Conservation (phyloP, 805 yeast species). For the Yamadazyma sp. region DNA sequence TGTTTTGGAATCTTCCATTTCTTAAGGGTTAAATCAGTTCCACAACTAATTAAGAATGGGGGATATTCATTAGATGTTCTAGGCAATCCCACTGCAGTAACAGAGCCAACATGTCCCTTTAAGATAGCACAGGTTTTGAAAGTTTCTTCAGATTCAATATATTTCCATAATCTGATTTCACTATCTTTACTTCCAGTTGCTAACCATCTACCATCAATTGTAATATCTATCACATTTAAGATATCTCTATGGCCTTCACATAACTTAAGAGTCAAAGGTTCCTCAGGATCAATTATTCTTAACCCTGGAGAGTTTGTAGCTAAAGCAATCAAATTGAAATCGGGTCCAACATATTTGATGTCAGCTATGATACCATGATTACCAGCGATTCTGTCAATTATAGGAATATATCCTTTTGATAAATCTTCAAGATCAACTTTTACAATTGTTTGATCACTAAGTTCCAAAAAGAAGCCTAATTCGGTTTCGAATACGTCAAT, state of each 20-base stretch:
- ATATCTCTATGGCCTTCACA: slow-evolving; percentile 84
- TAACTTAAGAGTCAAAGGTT: slow-evolving; percentile 58
- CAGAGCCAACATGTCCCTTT: slow-evolving; percentile 83
- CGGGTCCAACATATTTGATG: slow-evolving; percentile 71
- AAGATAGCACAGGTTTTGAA: slow-evolving; percentile 57
- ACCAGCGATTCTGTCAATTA: slow-evolving; percentile 68
- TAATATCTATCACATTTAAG: slow-evolving; percentile 73
- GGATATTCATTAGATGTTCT: slow-evolving; percentile 51
- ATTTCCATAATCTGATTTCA: slow-evolving; percentile 81
- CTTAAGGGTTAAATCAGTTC: slow-evolving; percentile 80
- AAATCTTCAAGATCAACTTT: slow-evolving; percentile 36
- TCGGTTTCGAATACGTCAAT: slow-evolving; percentile 49
- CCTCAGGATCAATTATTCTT: slow-evolving; percentile 64
- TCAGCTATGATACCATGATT: slow-evolving; percentile 96
- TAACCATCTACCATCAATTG: slow-evolving; percentile 82
- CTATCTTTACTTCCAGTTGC: slow-evolving; percentile 91
- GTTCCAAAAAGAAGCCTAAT: slow-evolving; percentile 47
- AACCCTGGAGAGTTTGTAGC: slow-evolving; percentile 94
- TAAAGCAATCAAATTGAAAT: slow-evolving; percentile 58
- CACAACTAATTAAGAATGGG: slow-evolving; percentile 72
- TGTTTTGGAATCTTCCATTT: slow-evolving; percentile 72
- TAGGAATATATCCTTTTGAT: slow-evolving; percentile 31
- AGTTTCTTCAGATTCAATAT: slow-evolving; percentile 31
- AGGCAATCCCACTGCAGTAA: slow-evolving; percentile 79
- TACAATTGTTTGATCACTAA: slow-evolving; percentile 83